phyloP scores from a whole-genome alignment of 208 protist genomes.

The Crithidia acanthocephali region DNA sequence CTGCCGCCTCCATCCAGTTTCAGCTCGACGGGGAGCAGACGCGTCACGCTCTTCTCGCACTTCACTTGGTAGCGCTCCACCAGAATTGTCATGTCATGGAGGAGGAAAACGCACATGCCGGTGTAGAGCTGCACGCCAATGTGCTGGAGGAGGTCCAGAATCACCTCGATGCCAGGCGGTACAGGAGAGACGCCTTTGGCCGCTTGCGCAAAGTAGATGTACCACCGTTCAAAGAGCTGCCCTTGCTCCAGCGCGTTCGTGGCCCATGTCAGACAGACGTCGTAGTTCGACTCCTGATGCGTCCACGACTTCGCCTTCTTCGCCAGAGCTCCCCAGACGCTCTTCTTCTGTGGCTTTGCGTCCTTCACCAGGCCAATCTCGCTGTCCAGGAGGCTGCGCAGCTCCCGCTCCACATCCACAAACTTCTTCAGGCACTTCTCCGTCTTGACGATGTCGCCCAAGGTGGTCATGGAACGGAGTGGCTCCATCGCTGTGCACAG shows the following conservation, averaged over 20 bases:
- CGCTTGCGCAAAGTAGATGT: constrained; percentile 64
- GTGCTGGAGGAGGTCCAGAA: constrained; percentile 48
- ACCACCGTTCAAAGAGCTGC: constrained; percentile 79
- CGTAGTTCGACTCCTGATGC: constrained; percentile 61
- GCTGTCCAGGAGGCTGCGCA: constrained; percentile 50
- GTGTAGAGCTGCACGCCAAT: constrained; percentile 66
- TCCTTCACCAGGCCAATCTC: constrained; percentile 57
- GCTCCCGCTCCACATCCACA: constrained; percentile 42
- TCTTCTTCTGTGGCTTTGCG: constrained; percentile 45
- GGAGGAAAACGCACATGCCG: constrained; percentile 62
- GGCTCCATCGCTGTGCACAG: constrained; percentile 72
- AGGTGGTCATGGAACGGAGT: constrained; percentile 55
- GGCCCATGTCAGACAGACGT: constrained; percentile 64
- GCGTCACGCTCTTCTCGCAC: constrained; percentile 61
- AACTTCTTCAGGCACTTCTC: constrained; percentile 53
- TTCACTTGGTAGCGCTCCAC: constrained; percentile 72
- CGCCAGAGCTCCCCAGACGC: constrained; percentile 51
- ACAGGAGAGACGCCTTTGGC: constrained; percentile 29
- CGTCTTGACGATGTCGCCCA: constrained; percentile 52
- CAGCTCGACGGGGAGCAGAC: constrained; percentile 64
- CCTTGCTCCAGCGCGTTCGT: constrained; percentile 67
- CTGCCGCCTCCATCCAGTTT: constrained; percentile 47
- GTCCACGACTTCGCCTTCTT: constrained; percentile 72
- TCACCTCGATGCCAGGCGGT: constrained; percentile 36
- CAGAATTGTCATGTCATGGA: constrained; percentile 79